These are phyloP conservation scores for Talaromyces sp. DNA, from an alignment of 2,329 filamentous ascomycete species.

Conservation along the genomic window DNA sequence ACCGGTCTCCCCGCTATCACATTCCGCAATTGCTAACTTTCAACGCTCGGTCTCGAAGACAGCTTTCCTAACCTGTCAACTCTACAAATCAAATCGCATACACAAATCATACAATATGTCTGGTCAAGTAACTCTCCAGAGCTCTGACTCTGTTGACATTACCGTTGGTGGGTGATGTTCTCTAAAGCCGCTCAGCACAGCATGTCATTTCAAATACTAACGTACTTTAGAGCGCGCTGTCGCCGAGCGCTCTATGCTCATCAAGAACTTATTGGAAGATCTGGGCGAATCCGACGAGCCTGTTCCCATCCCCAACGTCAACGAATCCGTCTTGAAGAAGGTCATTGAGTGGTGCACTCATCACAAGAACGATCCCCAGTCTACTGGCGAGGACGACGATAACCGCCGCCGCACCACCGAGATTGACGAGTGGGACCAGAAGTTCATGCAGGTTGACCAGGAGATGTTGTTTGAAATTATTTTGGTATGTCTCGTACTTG, in stretches of 20 bases:
- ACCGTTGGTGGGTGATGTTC: slow-evolving; percentile 49
- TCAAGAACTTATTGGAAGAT: slow-evolving; percentile 98
- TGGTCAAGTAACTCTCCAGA: slow-evolving; percentile 43
- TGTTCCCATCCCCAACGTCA: slow-evolving; percentile 71
- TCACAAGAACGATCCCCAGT: slow-evolving; percentile 84
- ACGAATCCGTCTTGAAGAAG: slow-evolving; percentile 89
- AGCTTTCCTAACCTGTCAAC: background rate
- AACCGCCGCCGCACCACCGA: slow-evolving; percentile 97
- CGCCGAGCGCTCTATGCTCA: slow-evolving; percentile 85
- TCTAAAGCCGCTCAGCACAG: background rate
- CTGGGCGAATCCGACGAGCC: slow-evolving; percentile 62
- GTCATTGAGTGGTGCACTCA: slow-evolving; percentile 98
- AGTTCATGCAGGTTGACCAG: slow-evolving; percentile 99
- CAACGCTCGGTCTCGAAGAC: slow-evolving; percentile 4
- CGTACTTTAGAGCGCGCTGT: slow-evolving; percentile 66
- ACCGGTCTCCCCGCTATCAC: slow-evolving; percentile 3
- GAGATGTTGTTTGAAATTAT: slow-evolving; percentile 99
- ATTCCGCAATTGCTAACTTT: slow-evolving; percentile 1
- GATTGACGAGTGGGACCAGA: slow-evolving; percentile 99
- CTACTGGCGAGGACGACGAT: slow-evolving; percentile 80
- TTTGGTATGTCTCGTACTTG: slow-evolving; percentile 59
- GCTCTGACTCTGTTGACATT: slow-evolving; percentile 51
- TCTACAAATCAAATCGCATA: background rate
- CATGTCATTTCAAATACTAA: slow-evolving; percentile 35
- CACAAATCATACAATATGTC: slow-evolving; percentile 13